A percentile compares a stretch with the other conserved stretches of the same genome.
These are phyloP conservation scores for Leptographium radiaticola DNA, from an alignment of 2,329 filamentous ascomycete genomes.

Conservation along the genomic window DNA sequence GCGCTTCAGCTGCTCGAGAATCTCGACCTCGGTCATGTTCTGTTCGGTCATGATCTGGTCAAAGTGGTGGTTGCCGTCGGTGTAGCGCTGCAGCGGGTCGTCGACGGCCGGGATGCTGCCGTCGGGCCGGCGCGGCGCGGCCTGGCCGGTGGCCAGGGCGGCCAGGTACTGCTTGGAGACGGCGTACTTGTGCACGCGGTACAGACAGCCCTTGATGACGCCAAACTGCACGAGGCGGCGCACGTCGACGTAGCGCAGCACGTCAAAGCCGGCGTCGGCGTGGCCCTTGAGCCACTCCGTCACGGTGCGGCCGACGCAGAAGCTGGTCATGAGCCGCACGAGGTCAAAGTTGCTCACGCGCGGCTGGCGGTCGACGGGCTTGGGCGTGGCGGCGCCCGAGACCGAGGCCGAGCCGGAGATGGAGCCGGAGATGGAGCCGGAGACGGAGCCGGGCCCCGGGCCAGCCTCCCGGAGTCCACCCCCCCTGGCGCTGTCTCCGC, in stretches of 20 bases:
- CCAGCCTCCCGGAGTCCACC: not conserved
- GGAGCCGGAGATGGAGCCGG: conserved; percentile 1
- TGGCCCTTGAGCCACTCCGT: conserved; percentile 77
- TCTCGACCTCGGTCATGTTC: conserved; percentile 55
- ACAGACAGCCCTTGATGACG: conserved; percentile 87
- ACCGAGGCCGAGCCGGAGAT: not conserved
- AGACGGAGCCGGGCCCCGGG: not conserved
- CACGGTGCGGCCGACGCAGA: conserved; percentile 71
- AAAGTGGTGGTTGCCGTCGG: conserved; percentile 64
- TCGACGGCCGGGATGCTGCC: not conserved
- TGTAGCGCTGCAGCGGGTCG: conserved; percentile 50
- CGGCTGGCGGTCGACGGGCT: conserved; percentile 8
- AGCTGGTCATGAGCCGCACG: conserved; percentile 72
- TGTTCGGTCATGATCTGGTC: conserved; percentile 74
- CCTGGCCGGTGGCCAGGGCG: conserved; percentile 40
- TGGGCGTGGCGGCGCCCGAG: not conserved
- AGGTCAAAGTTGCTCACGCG: conserved; percentile 49
- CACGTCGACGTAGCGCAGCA: conserved; percentile 69
- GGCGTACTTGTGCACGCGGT: conserved; percentile 85
- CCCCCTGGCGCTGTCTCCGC: not conserved
- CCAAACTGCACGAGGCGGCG: conserved; percentile 90
- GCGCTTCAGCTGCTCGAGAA: conserved; percentile 53
- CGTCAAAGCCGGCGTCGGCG: conserved; percentile 47
- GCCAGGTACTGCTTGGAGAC: conserved; percentile 52
- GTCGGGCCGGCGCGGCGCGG: conserved; percentile 18